A percentile compares a stretch with the other conserved stretches of the same genome.
These are phyloP conservation scores for Penicillium samsonianum DNA, from an alignment of 495 filamentous ascomycete species.

Conservation along the genomic window DNA sequence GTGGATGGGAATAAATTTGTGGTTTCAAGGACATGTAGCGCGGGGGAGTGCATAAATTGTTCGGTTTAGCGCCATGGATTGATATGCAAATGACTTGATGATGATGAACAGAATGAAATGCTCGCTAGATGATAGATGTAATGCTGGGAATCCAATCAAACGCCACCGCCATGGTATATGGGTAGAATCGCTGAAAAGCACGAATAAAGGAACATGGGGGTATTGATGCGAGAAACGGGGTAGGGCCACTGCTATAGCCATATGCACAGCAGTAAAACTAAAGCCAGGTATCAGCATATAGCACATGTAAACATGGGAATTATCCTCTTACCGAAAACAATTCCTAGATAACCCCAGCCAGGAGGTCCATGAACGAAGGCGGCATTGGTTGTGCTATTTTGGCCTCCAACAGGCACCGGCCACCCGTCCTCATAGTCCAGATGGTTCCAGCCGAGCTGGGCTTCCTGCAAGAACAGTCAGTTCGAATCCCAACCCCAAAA, in stretches of 20 bases:
- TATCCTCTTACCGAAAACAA: slow-evolving; percentile 15
- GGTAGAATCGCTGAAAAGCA: slow-evolving; percentile 10
- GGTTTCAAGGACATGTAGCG: not conserved
- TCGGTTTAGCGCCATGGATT: not conserved
- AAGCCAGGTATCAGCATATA: not conserved
- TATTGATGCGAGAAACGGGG: not conserved
- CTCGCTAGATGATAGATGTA: slow-evolving; percentile 1
- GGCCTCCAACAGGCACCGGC: slow-evolving; percentile 35
- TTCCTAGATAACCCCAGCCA: slow-evolving; percentile 13
- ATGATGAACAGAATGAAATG: not conserved
- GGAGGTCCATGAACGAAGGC: slow-evolving; percentile 5
- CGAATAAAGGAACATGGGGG: not conserved
- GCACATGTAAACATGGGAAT: not conserved
- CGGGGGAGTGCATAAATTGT: not conserved
- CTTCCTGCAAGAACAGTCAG: slow-evolving; percentile 34
- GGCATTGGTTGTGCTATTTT: not conserved
- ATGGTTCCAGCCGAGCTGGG: slow-evolving; percentile 48
- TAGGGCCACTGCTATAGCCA: slow-evolving; percentile 14
- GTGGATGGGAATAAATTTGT: slow-evolving; percentile 31
- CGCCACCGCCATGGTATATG: slow-evolving; percentile 18
- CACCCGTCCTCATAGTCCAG: slow-evolving; percentile 47
- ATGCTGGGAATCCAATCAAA: slow-evolving; percentile 2
- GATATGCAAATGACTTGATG: not conserved
- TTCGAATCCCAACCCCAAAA: not conserved
- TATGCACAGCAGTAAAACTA: slow-evolving; percentile 28